phyloP scores from a whole-genome alignment of 2,329 filamentous ascomycete genomes.

The Ophiognomonia clavigignenti-juglandacearum region DNA sequence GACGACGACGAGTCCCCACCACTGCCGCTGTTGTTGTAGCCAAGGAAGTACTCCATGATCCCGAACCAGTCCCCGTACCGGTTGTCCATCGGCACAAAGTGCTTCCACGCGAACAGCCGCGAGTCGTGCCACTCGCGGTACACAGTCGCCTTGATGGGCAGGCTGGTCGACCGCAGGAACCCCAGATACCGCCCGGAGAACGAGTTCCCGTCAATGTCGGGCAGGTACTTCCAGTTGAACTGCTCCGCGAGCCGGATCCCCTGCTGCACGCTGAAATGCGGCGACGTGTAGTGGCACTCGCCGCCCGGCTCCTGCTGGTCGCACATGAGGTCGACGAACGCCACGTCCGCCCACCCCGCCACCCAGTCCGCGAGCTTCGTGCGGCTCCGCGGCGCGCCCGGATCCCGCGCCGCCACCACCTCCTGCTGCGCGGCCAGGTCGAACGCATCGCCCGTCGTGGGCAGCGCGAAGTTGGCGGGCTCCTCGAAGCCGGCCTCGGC shows the following conservation, averaged over 20 bases:
- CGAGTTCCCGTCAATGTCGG: constrained; percentile 72
- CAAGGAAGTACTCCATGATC: constrained; percentile 70
- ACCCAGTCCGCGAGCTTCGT: constrained; percentile 45
- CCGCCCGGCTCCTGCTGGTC: constrained; percentile 28
- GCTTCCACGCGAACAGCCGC: constrained; percentile 69
- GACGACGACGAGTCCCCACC: no score
- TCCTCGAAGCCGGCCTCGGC: constrained; percentile 39
- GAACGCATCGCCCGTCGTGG: constrained; percentile 41
- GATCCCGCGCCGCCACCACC: constrained; percentile 34
- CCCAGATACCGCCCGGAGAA: constrained; percentile 65
- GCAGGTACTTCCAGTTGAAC: constrained; percentile 62
- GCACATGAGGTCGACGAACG: constrained; percentile 53
- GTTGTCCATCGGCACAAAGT: constrained; percentile 77
- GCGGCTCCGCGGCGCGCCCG: neutral
- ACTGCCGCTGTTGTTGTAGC: no score
- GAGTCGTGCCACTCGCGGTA: constrained; percentile 80
- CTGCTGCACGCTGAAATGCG: constrained; percentile 35
- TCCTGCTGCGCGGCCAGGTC: constrained; percentile 41
- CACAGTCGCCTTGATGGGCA: constrained; percentile 74
- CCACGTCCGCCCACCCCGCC: constrained; percentile 41
- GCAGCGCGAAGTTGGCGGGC: constrained; percentile 51
- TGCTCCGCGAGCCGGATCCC: constrained; percentile 45
- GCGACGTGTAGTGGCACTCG: constrained; percentile 43
- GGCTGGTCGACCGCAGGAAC: constrained; percentile 63
- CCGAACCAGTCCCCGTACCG: constrained; percentile 67